A percentile compares a stretch with the other conserved stretches of the same genome.
phyloP scores from a whole-genome alignment of 176 grass and related monocot genomes.

The Saccharum spontaneum region DNA sequence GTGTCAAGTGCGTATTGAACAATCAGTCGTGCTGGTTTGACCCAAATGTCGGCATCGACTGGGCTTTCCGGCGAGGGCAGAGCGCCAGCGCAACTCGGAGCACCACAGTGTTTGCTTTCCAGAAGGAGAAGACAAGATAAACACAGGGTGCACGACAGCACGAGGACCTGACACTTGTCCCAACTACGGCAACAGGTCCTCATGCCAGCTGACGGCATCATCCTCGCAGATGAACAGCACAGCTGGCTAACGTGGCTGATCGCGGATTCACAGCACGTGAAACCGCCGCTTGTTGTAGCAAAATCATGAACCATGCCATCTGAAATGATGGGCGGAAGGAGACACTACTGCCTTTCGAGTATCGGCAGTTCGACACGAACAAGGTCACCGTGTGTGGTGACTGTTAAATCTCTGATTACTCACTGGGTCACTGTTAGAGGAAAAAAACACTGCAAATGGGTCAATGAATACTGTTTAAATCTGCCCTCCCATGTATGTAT shows the following conservation, averaged over 20 bases:
- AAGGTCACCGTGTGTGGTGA: neutral
- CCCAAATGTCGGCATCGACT: neutral
- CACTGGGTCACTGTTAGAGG: no score
- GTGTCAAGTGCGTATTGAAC: neutral
- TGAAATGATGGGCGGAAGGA: neutral
- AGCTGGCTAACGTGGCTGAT: neutral
- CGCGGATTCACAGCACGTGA: neutral
- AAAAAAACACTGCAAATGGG: no score
- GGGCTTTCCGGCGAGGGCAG: neutral
- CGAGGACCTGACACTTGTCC: constrained; percentile 5
- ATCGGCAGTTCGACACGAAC: neutral
- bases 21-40: neutral
- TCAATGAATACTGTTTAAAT: no score
- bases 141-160: neutral
- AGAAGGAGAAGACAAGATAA: neutral
- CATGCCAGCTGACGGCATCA: neutral
- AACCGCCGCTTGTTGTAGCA: neutral
- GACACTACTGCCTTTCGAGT: neutral
- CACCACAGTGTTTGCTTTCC: neutral
- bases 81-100: neutral
- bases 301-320: neutral
- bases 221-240: neutral
- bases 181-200: neutral
- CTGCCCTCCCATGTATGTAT: no score
- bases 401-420: neutral